Evolutionary conservation across 805 yeast species (phyloP).

Genomic region (Isabelozyma rhagii): DNA sequence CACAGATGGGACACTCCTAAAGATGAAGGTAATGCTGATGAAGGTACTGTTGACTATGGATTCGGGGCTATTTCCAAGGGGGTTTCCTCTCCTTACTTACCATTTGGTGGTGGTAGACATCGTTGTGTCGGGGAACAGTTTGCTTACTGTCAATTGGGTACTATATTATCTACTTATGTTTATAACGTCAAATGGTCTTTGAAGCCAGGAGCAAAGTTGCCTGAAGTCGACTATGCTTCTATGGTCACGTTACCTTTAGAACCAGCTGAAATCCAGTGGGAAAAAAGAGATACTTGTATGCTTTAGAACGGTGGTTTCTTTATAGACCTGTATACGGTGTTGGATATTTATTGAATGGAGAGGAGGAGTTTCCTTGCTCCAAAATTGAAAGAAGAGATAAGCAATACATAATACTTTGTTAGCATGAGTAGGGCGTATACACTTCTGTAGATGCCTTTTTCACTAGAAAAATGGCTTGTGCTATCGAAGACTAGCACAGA

Average conservation of each 20-base stretch:
- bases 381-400: too few species aligned
- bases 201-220: constrained; percentile 40
- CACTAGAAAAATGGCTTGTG: too few species aligned
- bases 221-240: constrained; percentile 73
- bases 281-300: constrained; percentile 51
- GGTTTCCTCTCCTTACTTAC: constrained; percentile 91
- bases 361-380: too few species aligned
- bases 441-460: too few species aligned
- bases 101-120: constrained; percentile 99
- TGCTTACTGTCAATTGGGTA: constrained; percentile 90
- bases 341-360: background rate
- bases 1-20: constrained; percentile 67
- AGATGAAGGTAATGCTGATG: constrained; percentile 19
- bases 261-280: constrained; percentile 73
- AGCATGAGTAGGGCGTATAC: too few species aligned
- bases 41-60: constrained; percentile 79
- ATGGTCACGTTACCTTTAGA: constrained; percentile 90
- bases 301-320: constrained; percentile 7
- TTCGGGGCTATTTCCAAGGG: constrained; percentile 96
- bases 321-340: background rate
- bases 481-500: too few species aligned
- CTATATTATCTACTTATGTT: constrained; percentile 70
- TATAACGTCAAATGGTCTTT: constrained; percentile 76
- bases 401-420: too few species aligned
- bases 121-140: constrained; percentile 99